Evolutionary conservation across 1,284 basidiomycete genomes (phyloP).

Genomic region (Schizophyllum amplum): DNA sequence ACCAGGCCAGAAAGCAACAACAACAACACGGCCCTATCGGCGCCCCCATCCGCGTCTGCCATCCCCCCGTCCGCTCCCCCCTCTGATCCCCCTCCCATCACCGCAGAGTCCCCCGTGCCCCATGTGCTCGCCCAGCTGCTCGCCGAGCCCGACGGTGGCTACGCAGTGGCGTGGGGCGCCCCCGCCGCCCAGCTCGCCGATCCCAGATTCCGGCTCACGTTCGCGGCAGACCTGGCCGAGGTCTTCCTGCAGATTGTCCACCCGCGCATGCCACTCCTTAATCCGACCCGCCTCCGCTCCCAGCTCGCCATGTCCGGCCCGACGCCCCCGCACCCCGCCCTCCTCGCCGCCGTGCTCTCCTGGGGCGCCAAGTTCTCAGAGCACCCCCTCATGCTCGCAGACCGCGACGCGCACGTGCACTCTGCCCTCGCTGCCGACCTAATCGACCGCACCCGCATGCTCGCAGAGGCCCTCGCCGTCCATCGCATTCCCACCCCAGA

Average conservation of each 20-base stretch:
- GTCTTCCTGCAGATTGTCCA: slow-evolving; percentile 87
- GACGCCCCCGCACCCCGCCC: slow-evolving; percentile 49
- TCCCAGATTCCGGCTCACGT: slow-evolving; percentile 66
- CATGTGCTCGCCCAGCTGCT: slow-evolving; percentile 65
- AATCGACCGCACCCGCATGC: slow-evolving; percentile 71
- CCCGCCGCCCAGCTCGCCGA: slow-evolving; percentile 57
- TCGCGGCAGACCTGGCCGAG: slow-evolving; percentile 83
- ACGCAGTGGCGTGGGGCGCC: slow-evolving; percentile 57
- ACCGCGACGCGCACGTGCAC: slow-evolving; percentile 21
- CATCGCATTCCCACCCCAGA: slow-evolving; percentile 74
- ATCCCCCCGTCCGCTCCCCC: slow-evolving; percentile 16
- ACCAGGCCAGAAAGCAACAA: no score
- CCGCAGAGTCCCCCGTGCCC: slow-evolving; percentile 46
- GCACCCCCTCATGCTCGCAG: slow-evolving; percentile 71
- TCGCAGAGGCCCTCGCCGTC: slow-evolving; percentile 80
- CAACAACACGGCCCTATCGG: no score
- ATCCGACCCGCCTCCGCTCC: slow-evolving; percentile 67
- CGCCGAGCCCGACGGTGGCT: slow-evolving; percentile 39
- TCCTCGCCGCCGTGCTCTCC: slow-evolving; percentile 83
- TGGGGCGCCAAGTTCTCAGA: slow-evolving; percentile 93
- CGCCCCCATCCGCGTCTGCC: no score
- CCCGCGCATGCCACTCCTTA: slow-evolving; percentile 73
- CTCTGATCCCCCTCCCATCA: no score
- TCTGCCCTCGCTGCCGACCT: slow-evolving; percentile 69
- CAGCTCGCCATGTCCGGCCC: no score